Evolutionary conservation across 768 basidiomycete species (phyloP).

Genomic region (Dendrothele bispora): DNA sequence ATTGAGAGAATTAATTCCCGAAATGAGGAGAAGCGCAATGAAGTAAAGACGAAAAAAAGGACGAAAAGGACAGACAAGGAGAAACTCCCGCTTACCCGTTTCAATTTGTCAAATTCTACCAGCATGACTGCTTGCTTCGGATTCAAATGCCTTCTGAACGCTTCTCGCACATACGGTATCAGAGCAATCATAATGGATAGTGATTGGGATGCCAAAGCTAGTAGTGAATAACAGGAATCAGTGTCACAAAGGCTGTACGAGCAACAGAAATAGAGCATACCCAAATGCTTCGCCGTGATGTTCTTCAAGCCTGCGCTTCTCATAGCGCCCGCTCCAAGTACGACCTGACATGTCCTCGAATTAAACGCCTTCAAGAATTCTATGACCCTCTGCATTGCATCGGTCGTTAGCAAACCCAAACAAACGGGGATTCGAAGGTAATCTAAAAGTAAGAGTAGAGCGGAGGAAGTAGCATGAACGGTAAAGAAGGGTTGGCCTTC

Average conservation of each 20-base stretch:
- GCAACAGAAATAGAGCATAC: constrained; percentile 39
- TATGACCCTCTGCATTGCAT: constrained; percentile 91
- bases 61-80: not conserved
- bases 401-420: constrained; percentile 84
- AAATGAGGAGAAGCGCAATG: constrained; percentile 4
- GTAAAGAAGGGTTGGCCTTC: constrained; percentile 86
- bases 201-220: constrained; percentile 94
- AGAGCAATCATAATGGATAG: constrained; percentile 92
- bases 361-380: constrained; percentile 98
- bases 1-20: not conserved
- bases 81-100: constrained; percentile 62
- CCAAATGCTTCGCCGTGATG: constrained; percentile 97
- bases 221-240: constrained; percentile 14
- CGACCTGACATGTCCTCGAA: constrained; percentile 96
- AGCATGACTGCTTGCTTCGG: constrained; percentile 96
- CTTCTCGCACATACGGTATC: constrained; percentile 94
- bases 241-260: constrained; percentile 8
- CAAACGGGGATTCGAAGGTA: constrained; percentile 90
- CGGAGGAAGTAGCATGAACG: constrained; percentile 82
- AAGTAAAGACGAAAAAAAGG: constrained; percentile 1
- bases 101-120: constrained; percentile 97
- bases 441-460: constrained; percentile 71
- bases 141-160: constrained; percentile 89
- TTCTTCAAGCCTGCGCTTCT: constrained; percentile 95
- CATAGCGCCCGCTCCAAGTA: constrained; percentile 99